Conservation (phyloP, 768 basidiomycete species). For the Pisolithus albus region DNA sequence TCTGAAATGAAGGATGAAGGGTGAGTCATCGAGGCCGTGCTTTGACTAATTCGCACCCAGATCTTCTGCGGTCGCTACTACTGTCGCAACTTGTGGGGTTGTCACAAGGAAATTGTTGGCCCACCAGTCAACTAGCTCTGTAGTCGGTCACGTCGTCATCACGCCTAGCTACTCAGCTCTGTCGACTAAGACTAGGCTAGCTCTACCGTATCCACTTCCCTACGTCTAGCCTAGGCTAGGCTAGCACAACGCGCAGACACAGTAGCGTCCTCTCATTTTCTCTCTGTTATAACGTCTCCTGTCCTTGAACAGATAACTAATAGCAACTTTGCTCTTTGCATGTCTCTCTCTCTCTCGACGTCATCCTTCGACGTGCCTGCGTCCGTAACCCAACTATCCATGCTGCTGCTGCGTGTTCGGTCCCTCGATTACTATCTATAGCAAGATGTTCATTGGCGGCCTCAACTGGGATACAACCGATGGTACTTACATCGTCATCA, state of each 20-base stretch:
- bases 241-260: conserved; percentile 54
- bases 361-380: conserved; percentile 21
- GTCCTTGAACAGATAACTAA: conserved; percentile 73
- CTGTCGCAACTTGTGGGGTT: conserved; percentile 21
- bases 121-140: conserved; percentile 20
- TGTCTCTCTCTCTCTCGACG: conserved; percentile 21
- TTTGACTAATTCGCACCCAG: conserved; percentile 9
- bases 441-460: conserved; percentile 99
- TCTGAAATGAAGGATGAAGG: conserved; percentile 98
- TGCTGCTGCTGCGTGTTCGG: conserved; percentile 19
- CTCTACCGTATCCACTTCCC: conserved; percentile 63
- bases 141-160: conserved; percentile 39
- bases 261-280: conserved; percentile 65
- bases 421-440: conserved; percentile 37
- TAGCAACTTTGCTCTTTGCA: conserved; percentile 53
- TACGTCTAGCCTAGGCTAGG: conserved; percentile 78
- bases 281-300: conserved; percentile 52
- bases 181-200: conserved; percentile 68
- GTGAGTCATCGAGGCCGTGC: conserved; percentile 49
- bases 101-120: conserved; percentile 18
- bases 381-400: conserved; percentile 10
- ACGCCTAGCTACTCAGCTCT: conserved; percentile 42
- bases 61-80: conserved; percentile 6
- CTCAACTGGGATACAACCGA: conserved; percentile 99
- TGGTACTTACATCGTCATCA: conserved; percentile 57